phyloP scores from a whole-genome alignment of 1,284 basidiomycete species.

The Somion occarium region DNA sequence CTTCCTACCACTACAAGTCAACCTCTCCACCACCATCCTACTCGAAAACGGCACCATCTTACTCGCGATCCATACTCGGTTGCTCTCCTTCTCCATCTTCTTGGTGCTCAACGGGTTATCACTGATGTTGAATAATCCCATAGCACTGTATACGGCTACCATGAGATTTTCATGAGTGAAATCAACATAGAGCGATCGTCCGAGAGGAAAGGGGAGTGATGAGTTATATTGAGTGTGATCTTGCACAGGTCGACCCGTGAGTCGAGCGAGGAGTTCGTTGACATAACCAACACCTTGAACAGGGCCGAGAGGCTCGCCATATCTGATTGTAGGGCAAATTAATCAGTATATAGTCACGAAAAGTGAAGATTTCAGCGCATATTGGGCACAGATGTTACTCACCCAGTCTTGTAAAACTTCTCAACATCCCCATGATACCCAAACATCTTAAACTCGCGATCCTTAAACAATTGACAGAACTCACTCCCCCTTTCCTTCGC shows the following conservation, averaged over 20 bases:
- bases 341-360: not conserved
- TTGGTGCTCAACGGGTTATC: conserved; percentile 35
- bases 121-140: conserved; percentile 57
- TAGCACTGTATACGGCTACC: conserved; percentile 66
- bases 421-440: conserved; percentile 73
- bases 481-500: conserved; percentile 45
- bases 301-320: conserved; percentile 61
- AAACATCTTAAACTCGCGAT: conserved; percentile 58
- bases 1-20: conserved; percentile 35
- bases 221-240: conserved; percentile 74
- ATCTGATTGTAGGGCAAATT: too few species aligned
- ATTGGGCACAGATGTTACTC: conserved; percentile 18
- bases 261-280: conserved; percentile 77
- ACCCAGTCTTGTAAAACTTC: conserved; percentile 79
- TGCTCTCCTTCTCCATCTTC: conserved; percentile 27
- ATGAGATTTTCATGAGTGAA: conserved; percentile 83
- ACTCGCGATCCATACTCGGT: conserved; percentile 55
- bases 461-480: conserved; percentile 67
- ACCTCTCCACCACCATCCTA: conserved; percentile 58
- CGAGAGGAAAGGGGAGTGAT: conserved; percentile 78
- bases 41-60: conserved; percentile 61
- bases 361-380: not conserved
- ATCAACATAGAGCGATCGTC: conserved; percentile 62
- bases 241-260: conserved; percentile 52
- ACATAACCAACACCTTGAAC: conserved; percentile 80